Conservation (phyloP, 129 eudicot genomes). For the Escallonia herrerae region DNA sequence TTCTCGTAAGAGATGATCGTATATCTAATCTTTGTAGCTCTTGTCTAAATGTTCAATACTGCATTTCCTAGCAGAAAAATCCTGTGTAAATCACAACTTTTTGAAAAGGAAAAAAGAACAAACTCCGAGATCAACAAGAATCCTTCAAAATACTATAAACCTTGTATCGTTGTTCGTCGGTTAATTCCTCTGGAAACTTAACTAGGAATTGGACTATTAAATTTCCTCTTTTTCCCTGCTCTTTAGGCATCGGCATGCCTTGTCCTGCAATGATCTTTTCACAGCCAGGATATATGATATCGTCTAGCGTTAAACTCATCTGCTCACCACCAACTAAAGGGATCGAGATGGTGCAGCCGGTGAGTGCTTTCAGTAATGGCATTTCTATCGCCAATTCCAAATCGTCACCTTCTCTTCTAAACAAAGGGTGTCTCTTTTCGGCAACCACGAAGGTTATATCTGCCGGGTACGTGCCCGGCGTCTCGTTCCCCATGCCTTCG, state of each 20-base stretch:
- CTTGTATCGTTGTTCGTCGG: conserved; percentile 36
- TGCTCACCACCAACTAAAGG: conserved; percentile 41
- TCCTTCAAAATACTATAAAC: conserved; percentile 37
- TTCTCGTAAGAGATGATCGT: too few species aligned
- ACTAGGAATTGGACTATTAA: conserved; percentile 46
- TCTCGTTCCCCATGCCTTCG: conserved; percentile 49
- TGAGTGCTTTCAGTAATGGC: conserved; percentile 52
- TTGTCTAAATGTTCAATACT: too few species aligned
- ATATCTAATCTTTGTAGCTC: too few species aligned
- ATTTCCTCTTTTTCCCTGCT: conserved; percentile 47
- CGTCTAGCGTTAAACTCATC: conserved; percentile 32
- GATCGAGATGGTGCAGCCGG: conserved; percentile 43
- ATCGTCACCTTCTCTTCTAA: conserved; percentile 49
- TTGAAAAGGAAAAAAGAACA: background rate
- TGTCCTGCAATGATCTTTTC: conserved; percentile 39
- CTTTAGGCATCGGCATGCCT: conserved; percentile 52
- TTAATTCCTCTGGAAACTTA: conserved; percentile 42
- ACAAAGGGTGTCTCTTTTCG: conserved; percentile 46
- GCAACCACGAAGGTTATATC: conserved; percentile 42
- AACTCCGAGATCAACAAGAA: conserved; percentile 20
- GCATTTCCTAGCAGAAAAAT: too few species aligned
- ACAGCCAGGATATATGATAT: conserved; percentile 49
- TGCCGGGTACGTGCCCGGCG: conserved; percentile 26
- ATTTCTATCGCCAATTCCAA: conserved; percentile 39
- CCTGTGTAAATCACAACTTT: too few species aligned